Evolutionary conservation across 2,329 filamentous ascomycete genomes (phyloP).

Genomic region (Alternaria solani): DNA sequence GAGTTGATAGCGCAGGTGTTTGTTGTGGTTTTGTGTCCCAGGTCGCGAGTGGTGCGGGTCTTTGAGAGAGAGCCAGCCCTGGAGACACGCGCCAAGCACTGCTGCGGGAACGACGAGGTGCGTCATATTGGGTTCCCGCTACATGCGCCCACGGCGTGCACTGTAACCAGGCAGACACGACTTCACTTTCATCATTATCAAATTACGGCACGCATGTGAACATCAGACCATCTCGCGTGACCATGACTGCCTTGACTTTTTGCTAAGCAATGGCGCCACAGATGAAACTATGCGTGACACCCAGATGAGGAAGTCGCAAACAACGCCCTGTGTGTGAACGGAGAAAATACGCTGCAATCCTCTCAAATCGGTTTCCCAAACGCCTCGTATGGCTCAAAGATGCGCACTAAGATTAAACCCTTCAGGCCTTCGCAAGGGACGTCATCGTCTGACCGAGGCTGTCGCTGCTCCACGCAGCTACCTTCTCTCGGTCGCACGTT

Average conservation of each 20-base stretch:
- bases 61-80: constrained; percentile 12
- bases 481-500: constrained; percentile 71
- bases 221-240: constrained; percentile 5
- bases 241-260: constrained; percentile 3
- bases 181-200: background rate
- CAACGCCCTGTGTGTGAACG: constrained; percentile 13
- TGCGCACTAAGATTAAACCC: constrained; percentile 2
- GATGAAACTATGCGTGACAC: constrained; percentile 2
- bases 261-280: constrained; percentile 8
- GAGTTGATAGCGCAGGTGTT: constrained; percentile 29
- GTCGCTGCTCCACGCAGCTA: constrained; percentile 70
- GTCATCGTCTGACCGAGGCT: constrained; percentile 23
- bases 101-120: constrained; percentile 16
- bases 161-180: background rate
- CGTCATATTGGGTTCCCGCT: constrained; percentile 21
- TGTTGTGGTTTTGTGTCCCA: constrained; percentile 32
- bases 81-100: constrained; percentile 8
- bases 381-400: constrained; percentile 3
- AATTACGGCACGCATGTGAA: background rate
- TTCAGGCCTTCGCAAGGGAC: constrained; percentile 15
- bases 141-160: constrained; percentile 14
- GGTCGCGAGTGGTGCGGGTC: constrained; percentile 20
- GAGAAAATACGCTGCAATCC: constrained; percentile 19
- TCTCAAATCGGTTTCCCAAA: constrained; percentile 4
- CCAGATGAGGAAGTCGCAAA: constrained; percentile 8